These are phyloP conservation scores for Sporothrix sp. DNA, from an alignment of 2,329 filamentous ascomycete genomes.

Conservation along the genomic window DNA sequence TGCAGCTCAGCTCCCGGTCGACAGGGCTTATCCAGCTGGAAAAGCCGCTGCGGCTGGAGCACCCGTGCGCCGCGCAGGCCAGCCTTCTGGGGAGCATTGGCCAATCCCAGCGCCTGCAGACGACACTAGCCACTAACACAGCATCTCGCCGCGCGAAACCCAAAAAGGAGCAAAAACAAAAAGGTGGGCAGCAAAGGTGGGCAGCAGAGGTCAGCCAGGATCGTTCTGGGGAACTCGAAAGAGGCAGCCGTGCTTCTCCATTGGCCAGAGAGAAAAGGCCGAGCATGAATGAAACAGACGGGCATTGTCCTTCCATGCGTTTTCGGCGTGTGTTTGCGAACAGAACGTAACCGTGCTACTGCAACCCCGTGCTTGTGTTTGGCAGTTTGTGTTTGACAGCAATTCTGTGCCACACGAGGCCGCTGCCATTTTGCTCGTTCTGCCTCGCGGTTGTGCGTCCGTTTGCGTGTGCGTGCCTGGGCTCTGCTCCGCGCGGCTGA, in stretches of 20 bases:
- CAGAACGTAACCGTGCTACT: too few relatives aligned
- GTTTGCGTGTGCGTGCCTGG: neutral
- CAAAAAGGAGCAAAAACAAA: neutral
- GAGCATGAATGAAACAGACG: neutral
- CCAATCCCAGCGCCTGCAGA: neutral
- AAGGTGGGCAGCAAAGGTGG: neutral
- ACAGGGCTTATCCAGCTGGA: neutral
- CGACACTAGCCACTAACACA: neutral
- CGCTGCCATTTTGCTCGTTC: neutral
- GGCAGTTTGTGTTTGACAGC: too few relatives aligned
- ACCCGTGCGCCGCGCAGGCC: neutral
- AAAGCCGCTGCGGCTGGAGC: neutral
- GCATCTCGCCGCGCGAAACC: neutral
- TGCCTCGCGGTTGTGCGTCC: neutral
- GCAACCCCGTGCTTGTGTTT: too few relatives aligned
- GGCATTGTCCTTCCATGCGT: neutral
- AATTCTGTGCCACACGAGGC: too few relatives aligned
- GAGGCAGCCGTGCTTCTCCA: neutral
- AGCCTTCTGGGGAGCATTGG: neutral
- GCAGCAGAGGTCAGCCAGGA: neutral
- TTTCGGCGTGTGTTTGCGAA: neutral
- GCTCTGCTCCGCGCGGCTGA: neutral
- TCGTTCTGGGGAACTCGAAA: neutral
- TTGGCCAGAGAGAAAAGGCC: neutral
- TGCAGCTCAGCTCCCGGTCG: neutral